Percentiles rank a stretch among this genome's conserved stretches.
Conservation (phyloP, 2,329 filamentous ascomycete species). For the Berkeleyomyces rouxiae region DNA sequence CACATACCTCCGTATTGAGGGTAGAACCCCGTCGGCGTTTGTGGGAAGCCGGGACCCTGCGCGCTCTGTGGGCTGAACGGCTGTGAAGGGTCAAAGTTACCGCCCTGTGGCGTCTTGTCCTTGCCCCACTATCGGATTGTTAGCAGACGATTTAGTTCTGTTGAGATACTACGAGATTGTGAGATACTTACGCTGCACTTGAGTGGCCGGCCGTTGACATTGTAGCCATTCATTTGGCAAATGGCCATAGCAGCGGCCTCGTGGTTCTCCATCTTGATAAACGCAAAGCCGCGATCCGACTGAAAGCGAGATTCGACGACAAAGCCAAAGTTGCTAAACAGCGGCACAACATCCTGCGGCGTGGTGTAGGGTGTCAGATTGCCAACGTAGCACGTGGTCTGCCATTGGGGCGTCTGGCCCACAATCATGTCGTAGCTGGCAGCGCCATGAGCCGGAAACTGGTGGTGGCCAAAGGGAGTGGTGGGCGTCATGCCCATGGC, state of each 20-base stretch:
- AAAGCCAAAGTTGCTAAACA: slow-evolving; percentile 97
- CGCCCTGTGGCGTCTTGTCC: slow-evolving; percentile 71
- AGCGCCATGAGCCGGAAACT: slow-evolving; percentile 91
- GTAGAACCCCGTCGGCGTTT: slow-evolving; percentile 69
- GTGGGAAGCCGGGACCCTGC: slow-evolving; percentile 56
- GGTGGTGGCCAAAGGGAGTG: slow-evolving; percentile 89
- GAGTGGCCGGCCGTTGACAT: slow-evolving; percentile 87
- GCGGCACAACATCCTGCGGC: slow-evolving; percentile 86
- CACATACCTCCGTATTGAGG: slow-evolving; percentile 75
- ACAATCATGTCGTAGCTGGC: slow-evolving; percentile 97
- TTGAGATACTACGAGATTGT: not conserved
- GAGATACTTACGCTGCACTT: slow-evolving; percentile 83
- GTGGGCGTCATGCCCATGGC: slow-evolving; percentile 97
- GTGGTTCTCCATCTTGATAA: slow-evolving; percentile 98
- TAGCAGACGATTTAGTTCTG: slow-evolving; percentile 15
- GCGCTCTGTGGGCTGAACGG: slow-evolving; percentile 57
- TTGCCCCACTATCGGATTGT: slow-evolving; percentile 71
- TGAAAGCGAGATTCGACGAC: slow-evolving; percentile 97
- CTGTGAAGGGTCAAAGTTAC: slow-evolving; percentile 65
- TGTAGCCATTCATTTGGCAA: slow-evolving; percentile 93
- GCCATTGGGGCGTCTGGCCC: slow-evolving; percentile 88
- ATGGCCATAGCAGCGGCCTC: slow-evolving; percentile 98
- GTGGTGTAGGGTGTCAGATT: slow-evolving; percentile 97
- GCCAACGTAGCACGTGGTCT: slow-evolving; percentile 95
- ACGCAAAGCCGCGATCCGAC: slow-evolving; percentile 91